Evolutionary conservation across 345 rosid genomes (phyloP), one percentile per base, ranked within the genome.

Genomic region (Citrus sp.): DNA sequence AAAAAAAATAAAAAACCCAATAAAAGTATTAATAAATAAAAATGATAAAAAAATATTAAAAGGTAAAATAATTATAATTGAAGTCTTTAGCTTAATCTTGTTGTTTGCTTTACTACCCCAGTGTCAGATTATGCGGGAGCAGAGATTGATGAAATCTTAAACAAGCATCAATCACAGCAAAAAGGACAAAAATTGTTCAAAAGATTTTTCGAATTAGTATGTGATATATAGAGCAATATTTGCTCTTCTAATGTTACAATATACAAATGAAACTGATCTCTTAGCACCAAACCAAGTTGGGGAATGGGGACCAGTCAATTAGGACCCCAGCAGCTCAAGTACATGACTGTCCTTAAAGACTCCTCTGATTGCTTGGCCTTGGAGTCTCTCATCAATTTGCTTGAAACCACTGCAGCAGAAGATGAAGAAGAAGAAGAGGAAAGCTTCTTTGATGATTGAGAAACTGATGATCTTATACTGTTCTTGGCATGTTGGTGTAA

Each of bases 341-440:
- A 88, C 92, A 88, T 86, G 78, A 87, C 86, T 65, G 78, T 87
- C 67, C 90, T 76, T 46, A 90, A 46, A 0, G 93, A 87, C 67
- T 86, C 93, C 76, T 88, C 91, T 1, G 86, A 73, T 16, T 77
- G 83, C 5, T 79, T 77, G 9, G 78, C 54, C 40, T 73, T 42
- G 21, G 42, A 22, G 6, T 84, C 79, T 3, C 66, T 69, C 0
- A 74, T 7, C 69, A 65, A 2, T 16, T 69, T 73, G 25, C 7
- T 14, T 0, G 83, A 67, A 32, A 76, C 70, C n/a, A 65, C 74
- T 0, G 86, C 70, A 46, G 18, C 12, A 0, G 83, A 67, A 24
- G 74, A 67, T 16, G 62, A 72, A 0, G 87, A 67, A 6, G 89
- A 59, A 2, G 92, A 71, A 0, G 88, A 67, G 9, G 92, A 78